Base-by-base conservation (phyloP, 108 stramenopile species). In the Cyclotella cryptica region DNA sequence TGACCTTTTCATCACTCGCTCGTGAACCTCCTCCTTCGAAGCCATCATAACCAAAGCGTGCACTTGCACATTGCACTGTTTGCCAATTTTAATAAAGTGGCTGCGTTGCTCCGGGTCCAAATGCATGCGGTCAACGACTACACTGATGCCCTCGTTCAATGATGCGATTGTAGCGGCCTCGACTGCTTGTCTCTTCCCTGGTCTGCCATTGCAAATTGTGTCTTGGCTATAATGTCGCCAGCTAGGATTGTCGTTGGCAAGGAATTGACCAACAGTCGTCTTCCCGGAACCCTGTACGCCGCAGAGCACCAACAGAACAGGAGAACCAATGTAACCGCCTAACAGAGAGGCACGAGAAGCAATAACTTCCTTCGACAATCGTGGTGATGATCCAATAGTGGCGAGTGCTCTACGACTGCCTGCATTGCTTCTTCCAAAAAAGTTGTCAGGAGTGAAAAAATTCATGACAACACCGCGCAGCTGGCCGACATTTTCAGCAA, bases 81-180 rank as follows among this genome's bases (percentile, higher is more conserved):
- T 74, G 29, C 74, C 91, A 26, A 90, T 47, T 15, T 75, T 44
- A 64, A 92, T 47, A 51, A 89, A 90, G 57, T 70, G 57, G 10
- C 15, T 27, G 11, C 94, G 85, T 69, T 95, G 92, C 18, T 72
- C 75, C 1, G 63, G 43, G 71, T 87, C 85, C 55, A 95, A 69
- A 84, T 95, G 92, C 92, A 91, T 95, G 26, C 94, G 79, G 87
- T 95, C 94, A 54, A 95, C 62, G 13, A 93, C 75, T 17, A 92
- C 91, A 57, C 72, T 91, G 26, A 66, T 53, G 15, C 88, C 85
- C 0, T 73, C 40, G 49, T 69, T 64, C 26, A 93, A 43, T 1
- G 87, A 84, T 3, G 53, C 24, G 9, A 55, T 41, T 15, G 90
- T 84, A 10, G 73, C 74, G 19, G 62, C 80, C 70, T 92, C 92